Evolutionary conservation across 2,329 filamentous ascomycete species (phyloP).

Genomic region (Dichotomopilus funicola): DNA sequence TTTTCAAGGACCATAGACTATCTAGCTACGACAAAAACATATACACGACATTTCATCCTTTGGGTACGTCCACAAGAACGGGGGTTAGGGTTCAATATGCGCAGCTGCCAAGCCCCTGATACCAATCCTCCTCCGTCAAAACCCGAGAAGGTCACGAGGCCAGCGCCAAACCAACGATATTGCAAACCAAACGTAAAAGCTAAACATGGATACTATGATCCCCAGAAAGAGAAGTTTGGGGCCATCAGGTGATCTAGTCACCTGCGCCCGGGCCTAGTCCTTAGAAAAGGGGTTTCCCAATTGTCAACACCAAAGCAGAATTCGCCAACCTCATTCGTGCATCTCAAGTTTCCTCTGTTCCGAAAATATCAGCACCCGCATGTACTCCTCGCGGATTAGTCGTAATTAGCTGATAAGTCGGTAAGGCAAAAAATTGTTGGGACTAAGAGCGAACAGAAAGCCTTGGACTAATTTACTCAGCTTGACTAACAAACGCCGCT

Average conservation of each 20-base stretch:
- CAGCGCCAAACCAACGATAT: neutral
- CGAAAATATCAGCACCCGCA: too few species aligned
- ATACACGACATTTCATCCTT: too few species aligned
- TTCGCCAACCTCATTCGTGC: constrained; percentile 13
- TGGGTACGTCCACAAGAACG: too few species aligned
- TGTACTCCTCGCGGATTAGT: too few species aligned
- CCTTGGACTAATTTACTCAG: too few species aligned
- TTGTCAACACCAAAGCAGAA: neutral
- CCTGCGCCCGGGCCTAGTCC: neutral
- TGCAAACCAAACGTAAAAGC: neutral
- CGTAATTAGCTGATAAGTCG: too few species aligned
- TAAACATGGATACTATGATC: neutral
- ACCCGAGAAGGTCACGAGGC: constrained; percentile 4
- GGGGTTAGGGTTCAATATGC: neutral
- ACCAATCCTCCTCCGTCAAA: neutral
- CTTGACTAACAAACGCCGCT: too few species aligned
- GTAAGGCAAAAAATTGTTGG: too few species aligned
- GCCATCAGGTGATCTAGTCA: constrained; percentile 9
- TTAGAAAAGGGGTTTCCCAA: neutral
- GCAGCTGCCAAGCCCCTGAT: neutral
- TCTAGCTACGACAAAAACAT: too few species aligned
- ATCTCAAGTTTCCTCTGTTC: neutral
- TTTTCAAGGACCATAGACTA: too few species aligned
- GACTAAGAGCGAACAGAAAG: too few species aligned
- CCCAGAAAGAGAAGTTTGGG: neutral